Evolutionary conservation across 2,329 filamentous ascomycete genomes (phyloP).

Genomic region (Chaetomiaceae sp.): DNA sequence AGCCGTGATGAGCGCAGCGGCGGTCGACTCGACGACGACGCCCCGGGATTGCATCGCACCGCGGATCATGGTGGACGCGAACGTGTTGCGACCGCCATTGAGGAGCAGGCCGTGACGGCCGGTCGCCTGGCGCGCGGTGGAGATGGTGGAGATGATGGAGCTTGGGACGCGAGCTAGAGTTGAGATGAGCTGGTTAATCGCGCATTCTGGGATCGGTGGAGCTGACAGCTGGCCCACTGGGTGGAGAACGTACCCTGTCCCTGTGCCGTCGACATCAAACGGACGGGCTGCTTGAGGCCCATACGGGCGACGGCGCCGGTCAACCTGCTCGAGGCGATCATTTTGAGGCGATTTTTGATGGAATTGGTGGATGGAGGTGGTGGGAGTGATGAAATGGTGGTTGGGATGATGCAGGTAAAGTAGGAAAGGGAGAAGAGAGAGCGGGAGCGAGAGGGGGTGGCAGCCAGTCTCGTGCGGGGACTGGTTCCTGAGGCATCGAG

Average conservation of each 20-base stretch:
- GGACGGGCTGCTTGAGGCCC: slow-evolving; percentile 23
- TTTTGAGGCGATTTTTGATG: slow-evolving; percentile 14
- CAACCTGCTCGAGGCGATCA: slow-evolving; percentile 25
- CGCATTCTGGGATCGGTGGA: slow-evolving; percentile 11
- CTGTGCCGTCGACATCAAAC: slow-evolving; percentile 24
- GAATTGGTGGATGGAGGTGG: slow-evolving; percentile 8
- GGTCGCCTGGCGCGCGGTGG: slow-evolving; percentile 20
- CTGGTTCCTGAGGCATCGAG: slow-evolving; percentile 12
- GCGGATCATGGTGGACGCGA: slow-evolving; percentile 23
- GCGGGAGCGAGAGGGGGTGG: slow-evolving; percentile 9
- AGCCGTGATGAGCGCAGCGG: slow-evolving; percentile 24
- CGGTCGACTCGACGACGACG: slow-evolving; percentile 28
- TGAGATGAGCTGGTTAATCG: slow-evolving; percentile 17
- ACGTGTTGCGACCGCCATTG: slow-evolving; percentile 22
- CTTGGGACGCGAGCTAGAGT: slow-evolving; percentile 26
- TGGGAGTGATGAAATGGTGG: slow-evolving; percentile 1
- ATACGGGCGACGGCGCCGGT: slow-evolving; percentile 23
- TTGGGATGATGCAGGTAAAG: slow-evolving; percentile 4
- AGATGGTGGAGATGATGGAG: slow-evolving; percentile 28
- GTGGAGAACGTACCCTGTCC: slow-evolving; percentile 20
- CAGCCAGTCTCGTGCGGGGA: slow-evolving; percentile 8
- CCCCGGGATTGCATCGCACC: slow-evolving; percentile 27
- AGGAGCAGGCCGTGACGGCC: slow-evolving; percentile 25
- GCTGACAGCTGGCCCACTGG: slow-evolving; percentile 15
- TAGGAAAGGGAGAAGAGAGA: slow-evolving; percentile 1